Conservation (phyloP, 192 early-diverging fungal species). For the Rhizophagus sp. region DNA sequence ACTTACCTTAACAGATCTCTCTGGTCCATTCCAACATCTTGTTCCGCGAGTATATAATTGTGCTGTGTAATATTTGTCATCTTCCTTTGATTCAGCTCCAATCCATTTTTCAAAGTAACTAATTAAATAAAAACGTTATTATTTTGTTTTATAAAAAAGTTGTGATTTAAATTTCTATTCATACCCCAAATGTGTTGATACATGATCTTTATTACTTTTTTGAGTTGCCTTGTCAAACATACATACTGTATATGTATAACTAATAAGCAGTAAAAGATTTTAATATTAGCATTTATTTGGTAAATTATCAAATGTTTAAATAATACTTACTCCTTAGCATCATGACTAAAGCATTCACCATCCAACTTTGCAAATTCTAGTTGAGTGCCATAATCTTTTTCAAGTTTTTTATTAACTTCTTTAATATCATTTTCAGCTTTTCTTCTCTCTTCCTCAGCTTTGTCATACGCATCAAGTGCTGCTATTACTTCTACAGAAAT, state of each 20-base stretch:
- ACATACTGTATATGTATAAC: conserved; percentile 69
- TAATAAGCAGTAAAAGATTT: conserved; percentile 35
- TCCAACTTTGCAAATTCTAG: conserved; percentile 69
- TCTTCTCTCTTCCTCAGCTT: conserved; percentile 32
- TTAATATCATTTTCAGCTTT: conserved; percentile 38
- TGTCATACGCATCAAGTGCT: conserved; percentile 34
- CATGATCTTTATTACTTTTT: conserved; percentile 61
- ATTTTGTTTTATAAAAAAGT: background rate
- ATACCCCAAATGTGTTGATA: conserved; percentile 58
- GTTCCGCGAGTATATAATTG: conserved; percentile 76
- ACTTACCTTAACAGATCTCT: conserved; percentile 68
- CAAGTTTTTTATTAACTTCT: conserved; percentile 54
- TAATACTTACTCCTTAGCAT: conserved; percentile 64
- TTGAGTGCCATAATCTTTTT: conserved; percentile 71
- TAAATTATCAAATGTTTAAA: too few relatives aligned
- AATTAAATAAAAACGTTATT: conserved; percentile 5
- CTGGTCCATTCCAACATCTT: conserved; percentile 95
- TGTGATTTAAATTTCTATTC: background rate
- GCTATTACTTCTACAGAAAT: conserved; percentile 29
- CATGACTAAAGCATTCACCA: conserved; percentile 68
- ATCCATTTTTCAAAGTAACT: conserved; percentile 56
- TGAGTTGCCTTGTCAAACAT: conserved; percentile 77
- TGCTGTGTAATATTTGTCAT: conserved; percentile 44
- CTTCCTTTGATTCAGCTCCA: conserved; percentile 32
- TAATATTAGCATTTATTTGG: too few relatives aligned